A percentile compares a stretch with the other conserved stretches of the same genome.
Evolutionary conservation across 768 basidiomycete species (phyloP).

Genomic region (Suillus americanus): DNA sequence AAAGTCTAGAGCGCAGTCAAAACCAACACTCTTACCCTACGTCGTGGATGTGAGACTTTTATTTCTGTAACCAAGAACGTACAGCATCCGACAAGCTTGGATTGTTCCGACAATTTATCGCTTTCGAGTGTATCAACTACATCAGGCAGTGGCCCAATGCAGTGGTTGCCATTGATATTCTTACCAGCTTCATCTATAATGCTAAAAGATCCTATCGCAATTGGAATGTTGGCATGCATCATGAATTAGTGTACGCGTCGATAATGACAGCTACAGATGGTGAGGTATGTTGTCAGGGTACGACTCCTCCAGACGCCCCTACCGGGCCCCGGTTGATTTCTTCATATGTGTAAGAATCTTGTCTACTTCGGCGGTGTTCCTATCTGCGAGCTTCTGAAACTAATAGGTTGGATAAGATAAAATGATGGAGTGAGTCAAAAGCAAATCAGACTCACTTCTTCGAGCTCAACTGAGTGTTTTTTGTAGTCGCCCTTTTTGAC

Average conservation of each 20-base stretch:
- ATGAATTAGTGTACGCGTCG: no score
- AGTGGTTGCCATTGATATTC: neutral
- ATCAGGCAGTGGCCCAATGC: neutral
- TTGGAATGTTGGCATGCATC: neutral
- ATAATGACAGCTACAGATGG: neutral
- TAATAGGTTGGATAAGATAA: conserved; percentile 26
- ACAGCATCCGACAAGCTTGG: neutral
- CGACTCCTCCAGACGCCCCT: conserved; percentile 1
- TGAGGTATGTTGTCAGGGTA: neutral
- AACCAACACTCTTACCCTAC: neutral
- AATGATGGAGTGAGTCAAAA: neutral
- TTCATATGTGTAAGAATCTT: conserved; percentile 62
- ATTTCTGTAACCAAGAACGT: neutral
- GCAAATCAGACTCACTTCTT: conserved; percentile 51
- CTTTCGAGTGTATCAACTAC: no score
- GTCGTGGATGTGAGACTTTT: neutral
- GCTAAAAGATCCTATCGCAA: neutral
- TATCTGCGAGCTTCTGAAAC: conserved; percentile 77
- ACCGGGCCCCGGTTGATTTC: conserved; percentile 44
- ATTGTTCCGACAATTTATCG: no score
- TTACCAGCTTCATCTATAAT: neutral
- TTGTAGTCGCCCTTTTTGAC: conserved; percentile 68
- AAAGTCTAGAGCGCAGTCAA: no score
- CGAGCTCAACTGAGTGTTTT: conserved; percentile 68
- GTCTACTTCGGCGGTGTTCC: conserved; percentile 63